Percentiles rank a stretch among this genome's conserved stretches.
Evolutionary conservation across 192 early-diverging fungal species (phyloP).

Genomic region (Podila epigama): DNA sequence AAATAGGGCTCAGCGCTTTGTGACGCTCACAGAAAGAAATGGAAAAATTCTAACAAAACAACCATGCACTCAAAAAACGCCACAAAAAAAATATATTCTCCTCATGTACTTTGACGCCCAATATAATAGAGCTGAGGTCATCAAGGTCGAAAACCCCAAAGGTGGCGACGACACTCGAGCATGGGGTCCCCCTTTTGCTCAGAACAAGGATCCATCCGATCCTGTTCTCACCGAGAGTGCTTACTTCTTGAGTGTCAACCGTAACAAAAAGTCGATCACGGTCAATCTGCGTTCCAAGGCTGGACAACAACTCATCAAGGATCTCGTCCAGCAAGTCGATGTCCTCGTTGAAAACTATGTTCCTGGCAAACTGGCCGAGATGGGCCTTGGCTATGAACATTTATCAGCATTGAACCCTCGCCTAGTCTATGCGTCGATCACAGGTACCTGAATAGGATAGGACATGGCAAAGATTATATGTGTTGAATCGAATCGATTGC

Average conservation of each 20-base stretch:
- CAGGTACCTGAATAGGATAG: too few species aligned
- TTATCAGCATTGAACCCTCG: slow-evolving; percentile 72
- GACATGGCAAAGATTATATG: too few species aligned
- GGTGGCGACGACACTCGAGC: too few species aligned
- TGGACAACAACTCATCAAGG: slow-evolving; percentile 70
- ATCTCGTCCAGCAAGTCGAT: slow-evolving; percentile 75
- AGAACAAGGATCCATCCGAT: slow-evolving; percentile 40
- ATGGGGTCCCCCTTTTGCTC: slow-evolving; percentile 83
- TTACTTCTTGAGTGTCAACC: slow-evolving; percentile 92
- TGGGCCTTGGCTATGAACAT: slow-evolving; percentile 81
- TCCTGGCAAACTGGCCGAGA: slow-evolving; percentile 81
- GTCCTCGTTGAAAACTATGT: slow-evolving; percentile 93
- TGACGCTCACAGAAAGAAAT: background rate
- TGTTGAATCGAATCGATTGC: too few species aligned
- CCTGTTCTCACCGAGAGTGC: slow-evolving; percentile 68
- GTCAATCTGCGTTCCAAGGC: slow-evolving; percentile 78
- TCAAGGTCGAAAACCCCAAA: too few species aligned
- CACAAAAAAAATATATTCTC: background rate
- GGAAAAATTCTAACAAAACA: background rate
- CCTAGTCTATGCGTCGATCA: slow-evolving; percentile 89
- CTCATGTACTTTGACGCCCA: too few species aligned
- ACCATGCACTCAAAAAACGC: background rate
- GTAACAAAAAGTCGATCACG: slow-evolving; percentile 92
- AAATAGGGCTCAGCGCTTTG: background rate
- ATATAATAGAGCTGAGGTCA: slow-evolving; percentile 1